These are phyloP conservation scores for Nakazawaea anatomiae DNA, from an alignment of 805 yeast species.

Conservation along the genomic window DNA sequence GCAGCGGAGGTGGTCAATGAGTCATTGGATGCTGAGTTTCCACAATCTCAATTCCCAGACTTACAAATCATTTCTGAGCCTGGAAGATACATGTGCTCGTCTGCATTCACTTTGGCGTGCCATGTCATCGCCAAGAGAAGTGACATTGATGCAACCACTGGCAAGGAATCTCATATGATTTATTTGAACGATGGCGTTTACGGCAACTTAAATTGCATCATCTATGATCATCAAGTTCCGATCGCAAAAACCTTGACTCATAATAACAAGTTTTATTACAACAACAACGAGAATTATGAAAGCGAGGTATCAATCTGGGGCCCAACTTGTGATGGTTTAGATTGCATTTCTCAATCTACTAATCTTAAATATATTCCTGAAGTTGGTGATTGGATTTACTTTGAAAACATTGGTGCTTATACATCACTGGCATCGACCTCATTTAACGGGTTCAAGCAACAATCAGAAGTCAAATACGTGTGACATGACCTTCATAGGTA, in stretches of 20 bases:
- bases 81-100: constrained; percentile 83
- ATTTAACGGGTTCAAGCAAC: constrained; percentile 80
- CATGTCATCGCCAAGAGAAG: constrained; percentile 82
- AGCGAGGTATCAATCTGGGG: constrained; percentile 80
- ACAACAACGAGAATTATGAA: constrained; percentile 14
- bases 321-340: constrained; percentile 97
- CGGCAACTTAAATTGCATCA: constrained; percentile 90
- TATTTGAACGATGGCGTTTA: constrained; percentile 94
- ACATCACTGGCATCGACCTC: constrained; percentile 88
- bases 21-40: constrained; percentile 57
- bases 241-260: constrained; percentile 60
- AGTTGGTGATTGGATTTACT: constrained; percentile 92
- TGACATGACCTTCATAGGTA: constrained; percentile 20
- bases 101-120: constrained; percentile 79
- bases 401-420: constrained; percentile 83
- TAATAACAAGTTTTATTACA: constrained; percentile 37
- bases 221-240: constrained; percentile 88
- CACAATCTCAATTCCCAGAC: constrained; percentile 27
- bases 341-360: constrained; percentile 59
- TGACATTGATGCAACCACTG: constrained; percentile 13
- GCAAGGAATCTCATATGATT: constrained; percentile 52
- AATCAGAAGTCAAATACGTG: constrained; percentile 58
- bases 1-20: constrained; percentile 52
- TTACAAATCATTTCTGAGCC: constrained; percentile 79
- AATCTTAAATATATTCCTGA: constrained; percentile 52